Conservation (phyloP, 768 basidiomycete genomes). For the Guyanaporus albipodus region DNA sequence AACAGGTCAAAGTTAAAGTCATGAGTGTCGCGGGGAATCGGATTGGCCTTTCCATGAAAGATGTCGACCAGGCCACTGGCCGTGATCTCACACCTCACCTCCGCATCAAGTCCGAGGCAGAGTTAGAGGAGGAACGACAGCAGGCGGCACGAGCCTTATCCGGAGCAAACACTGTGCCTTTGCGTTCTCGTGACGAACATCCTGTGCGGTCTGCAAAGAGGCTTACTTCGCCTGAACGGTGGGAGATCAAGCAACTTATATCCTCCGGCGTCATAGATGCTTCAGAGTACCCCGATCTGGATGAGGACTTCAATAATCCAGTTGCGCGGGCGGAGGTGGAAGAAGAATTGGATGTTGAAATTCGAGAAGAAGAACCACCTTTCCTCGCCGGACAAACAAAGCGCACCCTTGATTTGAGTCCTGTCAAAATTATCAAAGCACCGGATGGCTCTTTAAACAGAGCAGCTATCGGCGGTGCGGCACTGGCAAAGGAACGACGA, state of each 20-base stretch:
- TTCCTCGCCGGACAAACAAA: conserved; percentile 97
- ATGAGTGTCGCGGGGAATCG: conserved; percentile 85
- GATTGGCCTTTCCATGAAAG: conserved; percentile 92
- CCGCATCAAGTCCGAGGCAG: conserved; percentile 90
- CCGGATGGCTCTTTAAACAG: conserved; percentile 97
- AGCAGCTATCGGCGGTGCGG: conserved; percentile 90
- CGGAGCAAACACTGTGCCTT: conserved; percentile 85
- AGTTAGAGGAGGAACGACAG: conserved; percentile 77
- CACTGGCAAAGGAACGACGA: conserved; percentile 90
- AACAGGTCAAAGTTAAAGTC: conserved; percentile 92
- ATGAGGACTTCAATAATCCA: conserved; percentile 78
- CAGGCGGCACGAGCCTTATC: conserved; percentile 61
- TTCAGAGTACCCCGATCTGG: conserved; percentile 90
- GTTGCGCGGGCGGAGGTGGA: conserved; percentile 83
- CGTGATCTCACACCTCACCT: conserved; percentile 93
- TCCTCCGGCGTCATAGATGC: conserved; percentile 90
- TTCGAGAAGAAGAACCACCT: conserved; percentile 93
- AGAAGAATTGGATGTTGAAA: conserved; percentile 95
- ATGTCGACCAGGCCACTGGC: conserved; percentile 89
- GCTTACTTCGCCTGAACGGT: conserved; percentile 92
- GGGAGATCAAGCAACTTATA: conserved; percentile 99
- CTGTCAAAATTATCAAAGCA: conserved; percentile 97
- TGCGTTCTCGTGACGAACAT: conserved; percentile 51
- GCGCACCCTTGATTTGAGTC: conserved; percentile 90
- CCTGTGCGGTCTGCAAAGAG: conserved; percentile 77